These are phyloP conservation scores for Colletotrichum sp. DNA, from an alignment of 2,329 filamentous ascomycete species.

Conservation along the genomic window DNA sequence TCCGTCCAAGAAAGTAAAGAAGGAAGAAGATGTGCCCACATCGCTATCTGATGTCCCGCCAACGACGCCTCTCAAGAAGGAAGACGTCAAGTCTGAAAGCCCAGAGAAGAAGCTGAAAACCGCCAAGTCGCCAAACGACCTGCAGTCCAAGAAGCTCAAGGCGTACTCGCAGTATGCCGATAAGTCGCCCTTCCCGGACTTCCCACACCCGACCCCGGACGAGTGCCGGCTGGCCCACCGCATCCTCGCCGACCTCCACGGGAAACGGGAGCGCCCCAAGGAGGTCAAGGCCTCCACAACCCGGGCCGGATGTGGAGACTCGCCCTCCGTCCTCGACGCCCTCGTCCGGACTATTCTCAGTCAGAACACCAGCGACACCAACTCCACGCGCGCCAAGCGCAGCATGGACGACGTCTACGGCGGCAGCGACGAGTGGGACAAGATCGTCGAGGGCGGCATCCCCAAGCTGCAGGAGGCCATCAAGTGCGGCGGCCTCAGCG, in stretches of 20 bases:
- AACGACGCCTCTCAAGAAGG: conserved; percentile 7
- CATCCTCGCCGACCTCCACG: conserved; percentile 70
- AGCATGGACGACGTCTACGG: conserved; percentile 51
- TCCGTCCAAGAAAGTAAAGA: conserved; percentile 21
- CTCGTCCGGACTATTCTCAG: conserved; percentile 57
- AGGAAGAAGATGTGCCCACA: conserved; percentile 10
- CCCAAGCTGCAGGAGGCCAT: conserved; percentile 63
- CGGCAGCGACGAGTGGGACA: conserved; percentile 46
- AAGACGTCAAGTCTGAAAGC: conserved; percentile 7
- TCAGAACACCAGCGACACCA: conserved; percentile 57
- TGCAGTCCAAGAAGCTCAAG: conserved; percentile 49
- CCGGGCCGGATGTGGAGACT: conserved; percentile 66
- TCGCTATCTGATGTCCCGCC: not conserved
- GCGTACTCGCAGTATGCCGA: conserved; percentile 43
- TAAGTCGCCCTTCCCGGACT: conserved; percentile 70
- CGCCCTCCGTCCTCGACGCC: conserved; percentile 56
- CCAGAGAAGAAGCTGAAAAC: not conserved
- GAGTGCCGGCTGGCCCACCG: conserved; percentile 73
- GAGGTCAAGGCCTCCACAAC: conserved; percentile 66
- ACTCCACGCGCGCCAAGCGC: conserved; percentile 65
- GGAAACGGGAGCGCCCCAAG: conserved; percentile 65
- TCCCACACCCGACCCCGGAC: conserved; percentile 65
- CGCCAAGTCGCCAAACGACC: conserved; percentile 23
- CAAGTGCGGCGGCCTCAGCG: conserved; percentile 72
- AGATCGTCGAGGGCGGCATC: conserved; percentile 43